Conservation (phyloP, 495 filamentous ascomycete species). For the Podospora fimiseda region DNA sequence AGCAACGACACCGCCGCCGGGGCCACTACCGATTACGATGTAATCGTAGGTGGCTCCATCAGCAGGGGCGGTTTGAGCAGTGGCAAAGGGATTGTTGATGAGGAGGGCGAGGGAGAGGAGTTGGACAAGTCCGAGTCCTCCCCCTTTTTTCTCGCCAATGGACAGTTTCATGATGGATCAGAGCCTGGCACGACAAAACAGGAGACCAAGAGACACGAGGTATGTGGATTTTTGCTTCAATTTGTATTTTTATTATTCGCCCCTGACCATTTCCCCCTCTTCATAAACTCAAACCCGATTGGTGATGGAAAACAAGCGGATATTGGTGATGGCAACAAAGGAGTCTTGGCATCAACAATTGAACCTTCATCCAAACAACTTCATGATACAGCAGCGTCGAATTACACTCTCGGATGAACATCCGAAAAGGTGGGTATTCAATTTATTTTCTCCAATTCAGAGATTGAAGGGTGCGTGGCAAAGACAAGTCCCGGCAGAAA, state of each 20-base stretch:
- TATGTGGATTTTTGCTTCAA: too few relatives aligned
- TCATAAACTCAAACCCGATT: background rate
- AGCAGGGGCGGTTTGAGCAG: constrained; percentile 4
- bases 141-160: background rate
- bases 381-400: background rate
- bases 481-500: background rate
- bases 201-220: background rate
- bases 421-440: background rate
- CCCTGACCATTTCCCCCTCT: background rate
- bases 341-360: background rate
- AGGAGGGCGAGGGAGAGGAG: constrained; percentile 6
- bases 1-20: constrained; percentile 53
- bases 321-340: background rate
- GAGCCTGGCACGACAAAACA: background rate
- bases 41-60: constrained; percentile 30
- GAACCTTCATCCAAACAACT: background rate
- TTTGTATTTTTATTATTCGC: background rate
- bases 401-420: background rate
- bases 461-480: background rate
- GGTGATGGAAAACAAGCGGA: background rate
- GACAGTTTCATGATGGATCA: background rate
- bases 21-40: constrained; percentile 38
- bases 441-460: background rate
- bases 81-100: background rate
- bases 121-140: background rate